Evolutionary conservation across 2,329 filamentous ascomycete species (phyloP).

Genomic region (Trichoderma semiorbis): DNA sequence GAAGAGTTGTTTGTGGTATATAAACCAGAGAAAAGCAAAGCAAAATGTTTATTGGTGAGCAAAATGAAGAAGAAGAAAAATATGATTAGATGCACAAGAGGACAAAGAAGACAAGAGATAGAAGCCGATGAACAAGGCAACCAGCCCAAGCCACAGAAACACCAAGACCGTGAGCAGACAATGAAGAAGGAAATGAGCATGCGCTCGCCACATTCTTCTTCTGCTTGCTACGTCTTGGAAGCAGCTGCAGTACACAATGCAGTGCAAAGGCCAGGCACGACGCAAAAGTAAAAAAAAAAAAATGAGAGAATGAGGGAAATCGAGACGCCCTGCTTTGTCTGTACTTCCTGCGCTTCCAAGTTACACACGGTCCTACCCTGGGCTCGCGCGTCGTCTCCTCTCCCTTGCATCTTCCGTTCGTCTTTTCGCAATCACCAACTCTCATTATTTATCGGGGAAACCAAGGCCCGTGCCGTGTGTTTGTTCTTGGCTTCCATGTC

Average conservation of each 20-base stretch:
- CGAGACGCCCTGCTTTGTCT: background rate
- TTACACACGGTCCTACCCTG: constrained; percentile 3
- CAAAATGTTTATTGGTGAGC: background rate
- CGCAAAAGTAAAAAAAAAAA: background rate
- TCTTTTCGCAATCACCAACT: background rate
- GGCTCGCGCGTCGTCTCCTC: background rate
- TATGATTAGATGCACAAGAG: background rate
- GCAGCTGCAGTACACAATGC: background rate
- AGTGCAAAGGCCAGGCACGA: background rate
- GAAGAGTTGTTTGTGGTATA: background rate
- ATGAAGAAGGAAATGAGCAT: background rate
- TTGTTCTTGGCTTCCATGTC: background rate
- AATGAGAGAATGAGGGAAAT: background rate
- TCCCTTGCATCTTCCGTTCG: background rate
- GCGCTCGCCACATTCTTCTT: background rate
- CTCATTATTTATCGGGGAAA: background rate
- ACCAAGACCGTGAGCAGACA: background rate
- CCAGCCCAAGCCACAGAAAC: background rate
- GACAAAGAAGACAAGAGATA: background rate
- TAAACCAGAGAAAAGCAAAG: no score
- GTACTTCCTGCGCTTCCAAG: background rate
- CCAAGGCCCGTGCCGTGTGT: background rate
- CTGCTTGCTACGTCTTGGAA: background rate
- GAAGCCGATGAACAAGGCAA: background rate
- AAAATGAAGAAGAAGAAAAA: background rate